Evolutionary conservation across 148 eudicot genomes (phyloP), one percentile per base, ranked within the genome.

Genomic region (Tetragonia tetragonoides): DNA sequence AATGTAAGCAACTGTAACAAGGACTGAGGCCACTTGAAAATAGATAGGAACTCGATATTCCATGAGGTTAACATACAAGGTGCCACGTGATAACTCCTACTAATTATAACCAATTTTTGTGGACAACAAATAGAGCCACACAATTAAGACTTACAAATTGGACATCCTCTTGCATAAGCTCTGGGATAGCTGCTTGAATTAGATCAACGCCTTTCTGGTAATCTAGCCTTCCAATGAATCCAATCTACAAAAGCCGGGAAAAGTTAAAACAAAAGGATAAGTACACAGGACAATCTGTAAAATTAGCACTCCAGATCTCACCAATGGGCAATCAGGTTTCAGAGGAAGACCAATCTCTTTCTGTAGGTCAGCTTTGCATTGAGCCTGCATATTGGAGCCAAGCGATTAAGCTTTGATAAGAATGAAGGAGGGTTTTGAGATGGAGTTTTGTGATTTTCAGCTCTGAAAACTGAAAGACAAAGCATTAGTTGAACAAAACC

Each of bases 171-270:
- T 81, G 87, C 89, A 93, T 64, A 12, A 94, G 89, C 79, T 90
- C 93, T 46, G 99, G 97, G 65, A 75, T 78, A 54, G 89, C 95
- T 39, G 92, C 84, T 78, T 91, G 90, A 71, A 95, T 85, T 54
- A 93, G 80, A 82, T 95, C 99, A 15, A 95, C 85, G 47, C 99
- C 99, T 85, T 95, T 95, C 81, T 95, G 99, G 84, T 83, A 95
- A 84, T 95, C 99, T 34, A 95, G 86, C 80, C 99, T 95, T 81
- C 99, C 99, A 47, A 95, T 88, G 75, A 95, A 95, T 38, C 99
- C 99, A 80, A 95, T 91, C 99, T 95, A 80, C 65, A 77, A 66
- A 57, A 67, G 72, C 63, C 64, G 37, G 54, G 54, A 53, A 37
- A 82, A 14, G 0, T 23, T 10, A 18, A 14, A 7, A 15, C 64